A percentile compares a stretch with the other conserved stretches of the same genome.
phyloP scores from a whole-genome alignment of 768 basidiomycete genomes.

The Pleurotus tuber-regium region DNA sequence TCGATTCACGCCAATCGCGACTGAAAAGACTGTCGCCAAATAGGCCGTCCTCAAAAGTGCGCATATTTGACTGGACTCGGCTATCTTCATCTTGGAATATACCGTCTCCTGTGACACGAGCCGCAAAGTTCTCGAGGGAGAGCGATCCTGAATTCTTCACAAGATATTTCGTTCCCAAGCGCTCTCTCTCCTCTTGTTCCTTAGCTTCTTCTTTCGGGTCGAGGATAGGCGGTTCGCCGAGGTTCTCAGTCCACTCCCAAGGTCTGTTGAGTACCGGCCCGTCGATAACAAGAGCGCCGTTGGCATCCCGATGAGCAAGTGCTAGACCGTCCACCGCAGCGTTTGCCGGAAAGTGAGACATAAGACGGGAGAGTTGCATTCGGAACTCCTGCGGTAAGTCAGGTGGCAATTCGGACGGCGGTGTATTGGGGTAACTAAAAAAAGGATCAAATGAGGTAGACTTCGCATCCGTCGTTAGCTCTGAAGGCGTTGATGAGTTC shows the following conservation, averaged over 20 bases:
- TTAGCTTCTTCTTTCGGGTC: constrained; percentile 43
- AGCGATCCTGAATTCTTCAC: constrained; percentile 71
- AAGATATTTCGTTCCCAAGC: constrained; percentile 27
- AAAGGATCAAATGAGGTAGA: constrained; percentile 58
- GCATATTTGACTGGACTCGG: constrained; percentile 40
- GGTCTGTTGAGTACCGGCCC: constrained; percentile 67
- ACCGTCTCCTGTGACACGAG: constrained; percentile 62
- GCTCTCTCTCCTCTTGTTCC: constrained; percentile 38
- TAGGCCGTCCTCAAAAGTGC: constrained; percentile 66
- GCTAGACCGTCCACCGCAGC: constrained; percentile 55
- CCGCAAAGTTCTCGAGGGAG: constrained; percentile 69
- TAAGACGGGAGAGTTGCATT: constrained; percentile 53
- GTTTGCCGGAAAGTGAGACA: constrained; percentile 52
- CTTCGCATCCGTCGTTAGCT: constrained; percentile 61
- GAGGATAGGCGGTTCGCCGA: constrained; percentile 53
- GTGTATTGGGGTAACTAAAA: constrained; percentile 55
- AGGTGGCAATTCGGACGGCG: constrained; percentile 49
- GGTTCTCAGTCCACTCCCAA: constrained; percentile 85
- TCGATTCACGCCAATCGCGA: constrained; percentile 77
- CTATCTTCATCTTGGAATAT: constrained; percentile 34
- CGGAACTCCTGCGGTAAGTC: constrained; percentile 57
- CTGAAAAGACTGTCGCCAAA: constrained; percentile 62
- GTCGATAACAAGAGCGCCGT: constrained; percentile 47
- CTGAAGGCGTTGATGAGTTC: constrained; percentile 30
- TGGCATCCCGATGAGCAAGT: constrained; percentile 52